Base-by-base conservation (phyloP, 2,329 filamentous ascomycete genomes). In the Penicillium palitans region DNA sequence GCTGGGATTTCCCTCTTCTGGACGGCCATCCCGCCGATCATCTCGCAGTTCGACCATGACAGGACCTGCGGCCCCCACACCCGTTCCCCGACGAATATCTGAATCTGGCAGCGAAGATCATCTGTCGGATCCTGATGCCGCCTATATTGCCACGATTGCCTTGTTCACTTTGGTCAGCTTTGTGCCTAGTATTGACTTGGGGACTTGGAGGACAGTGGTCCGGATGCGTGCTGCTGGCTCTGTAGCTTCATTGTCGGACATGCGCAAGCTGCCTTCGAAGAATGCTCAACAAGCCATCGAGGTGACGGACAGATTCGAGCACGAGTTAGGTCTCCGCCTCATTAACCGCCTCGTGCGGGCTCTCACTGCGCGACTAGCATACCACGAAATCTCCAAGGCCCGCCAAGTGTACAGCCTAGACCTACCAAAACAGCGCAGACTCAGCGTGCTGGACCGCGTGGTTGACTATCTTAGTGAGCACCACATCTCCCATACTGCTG, bases 311-410 rank as follows among this genome's bases (percentile, higher is more conserved):
- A 75, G 73, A 39, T 69, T 83, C 15, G 81, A 83, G 59, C 79
- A 83, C 66, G 81, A 83, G 40, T 73, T 81, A 27, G 81, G 80
- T 19, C 66, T 83, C 45, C 78, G 81, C 24, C 71, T 85, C 33
- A 71, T 80, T n/a, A 76, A 76, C 49, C 77, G 80, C 12, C 67
- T 85, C 35, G 74, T 81, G 24, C 75, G 77, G 51, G 81, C 76
- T 49, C 76, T 85, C 49, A 78, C 78, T 7, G 78, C 78, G 21
- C 77, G 81, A 10, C 70, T 76, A 44, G 80, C 80, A 35, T 82
- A 81, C 55, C 69, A 80, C 59, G 79, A 81, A 57, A 80, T 83
- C 44, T 75, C 78, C 8, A 75, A 76, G 57, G 64, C 74, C 7
- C 72, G 72, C 33, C 66, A 68, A 41, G 61, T 64, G 1, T 71